phyloP scores from a whole-genome alignment of 192 early-diverging fungal species.

The Geosiphon pyriformis region DNA sequence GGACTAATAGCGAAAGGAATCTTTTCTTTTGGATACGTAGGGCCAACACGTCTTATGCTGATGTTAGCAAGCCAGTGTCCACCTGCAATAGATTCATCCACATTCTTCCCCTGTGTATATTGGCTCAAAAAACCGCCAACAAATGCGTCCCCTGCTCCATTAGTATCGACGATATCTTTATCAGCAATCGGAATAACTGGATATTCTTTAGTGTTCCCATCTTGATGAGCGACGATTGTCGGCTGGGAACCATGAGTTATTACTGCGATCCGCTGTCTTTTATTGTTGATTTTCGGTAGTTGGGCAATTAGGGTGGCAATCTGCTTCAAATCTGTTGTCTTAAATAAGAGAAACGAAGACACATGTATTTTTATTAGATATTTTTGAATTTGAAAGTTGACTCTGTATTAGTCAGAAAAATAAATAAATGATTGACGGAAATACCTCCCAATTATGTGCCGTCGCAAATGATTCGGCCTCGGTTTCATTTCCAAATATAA shows the following conservation, averaged over 20 bases:
- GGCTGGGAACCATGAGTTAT: conserved; percentile 83
- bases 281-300: conserved; percentile 71
- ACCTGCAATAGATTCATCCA: conserved; percentile 65
- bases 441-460: conserved; percentile 56
- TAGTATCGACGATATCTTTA: conserved; percentile 88
- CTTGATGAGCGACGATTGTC: conserved; percentile 66
- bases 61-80: conserved; percentile 88
- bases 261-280: conserved; percentile 77
- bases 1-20: neutral
- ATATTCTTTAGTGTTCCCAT: conserved; percentile 56
- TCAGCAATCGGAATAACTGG: conserved; percentile 52
- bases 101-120: conserved; percentile 66
- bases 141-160: conserved; percentile 98
- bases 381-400: too few species aligned
- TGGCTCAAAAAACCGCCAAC: conserved; percentile 88
- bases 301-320: conserved; percentile 79
- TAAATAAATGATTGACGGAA: neutral
- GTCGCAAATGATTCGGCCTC: conserved; percentile 85
- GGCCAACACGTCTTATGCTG: conserved; percentile 76
- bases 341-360: neutral
- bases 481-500: conserved; percentile 95
- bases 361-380: too few species aligned
- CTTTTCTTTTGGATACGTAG: conserved; percentile 56
- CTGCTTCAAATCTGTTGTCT: conserved; percentile 40
- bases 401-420: neutral